These are phyloP conservation scores for Scheffersomyces titani DNA, from an alignment of 1,139 yeast species.

Conservation along the genomic window DNA sequence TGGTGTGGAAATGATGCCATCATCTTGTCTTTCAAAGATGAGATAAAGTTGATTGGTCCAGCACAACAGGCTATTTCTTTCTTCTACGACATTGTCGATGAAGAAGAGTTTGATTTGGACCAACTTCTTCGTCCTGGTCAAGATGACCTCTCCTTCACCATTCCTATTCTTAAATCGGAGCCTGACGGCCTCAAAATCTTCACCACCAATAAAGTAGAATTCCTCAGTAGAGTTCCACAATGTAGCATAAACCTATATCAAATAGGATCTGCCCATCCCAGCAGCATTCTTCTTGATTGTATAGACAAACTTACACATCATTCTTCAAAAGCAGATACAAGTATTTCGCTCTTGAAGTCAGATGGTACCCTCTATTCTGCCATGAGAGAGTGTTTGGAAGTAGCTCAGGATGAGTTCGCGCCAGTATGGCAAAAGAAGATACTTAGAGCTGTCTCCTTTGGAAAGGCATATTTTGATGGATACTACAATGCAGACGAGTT, in stretches of 20 bases:
- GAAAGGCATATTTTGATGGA: conserved; percentile 61
- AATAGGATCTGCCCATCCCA: conserved; percentile 81
- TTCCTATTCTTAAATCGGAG: conserved; percentile 51
- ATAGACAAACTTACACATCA: conserved; percentile 68
- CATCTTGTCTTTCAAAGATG: conserved; percentile 60
- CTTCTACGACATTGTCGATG: conserved; percentile 40
- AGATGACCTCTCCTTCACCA: conserved; percentile 30
- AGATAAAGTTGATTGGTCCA: conserved; percentile 72
- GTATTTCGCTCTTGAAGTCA: conserved; percentile 57
- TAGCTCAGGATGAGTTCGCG: conserved; percentile 77
- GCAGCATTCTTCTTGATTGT: conserved; percentile 82
- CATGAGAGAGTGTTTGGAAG: conserved; percentile 68
- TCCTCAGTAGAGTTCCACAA: conserved; percentile 64
- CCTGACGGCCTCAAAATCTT: conserved; percentile 73
- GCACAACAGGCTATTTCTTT: conserved; percentile 57
- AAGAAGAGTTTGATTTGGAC: conserved; percentile 32
- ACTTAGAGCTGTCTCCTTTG: conserved; percentile 81
- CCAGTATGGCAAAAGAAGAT: conserved; percentile 78
- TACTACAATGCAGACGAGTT: conserved; percentile 62
- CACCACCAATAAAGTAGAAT: conserved; percentile 59
- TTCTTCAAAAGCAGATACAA: conserved; percentile 85
- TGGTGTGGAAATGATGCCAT: conserved; percentile 94
- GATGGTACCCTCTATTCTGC: conserved; percentile 59
- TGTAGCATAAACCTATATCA: conserved; percentile 64
- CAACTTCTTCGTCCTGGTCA: conserved; percentile 13